phyloP scores from a whole-genome alignment of 2,329 filamentous ascomycete species.

The Venturia nashicola region DNA sequence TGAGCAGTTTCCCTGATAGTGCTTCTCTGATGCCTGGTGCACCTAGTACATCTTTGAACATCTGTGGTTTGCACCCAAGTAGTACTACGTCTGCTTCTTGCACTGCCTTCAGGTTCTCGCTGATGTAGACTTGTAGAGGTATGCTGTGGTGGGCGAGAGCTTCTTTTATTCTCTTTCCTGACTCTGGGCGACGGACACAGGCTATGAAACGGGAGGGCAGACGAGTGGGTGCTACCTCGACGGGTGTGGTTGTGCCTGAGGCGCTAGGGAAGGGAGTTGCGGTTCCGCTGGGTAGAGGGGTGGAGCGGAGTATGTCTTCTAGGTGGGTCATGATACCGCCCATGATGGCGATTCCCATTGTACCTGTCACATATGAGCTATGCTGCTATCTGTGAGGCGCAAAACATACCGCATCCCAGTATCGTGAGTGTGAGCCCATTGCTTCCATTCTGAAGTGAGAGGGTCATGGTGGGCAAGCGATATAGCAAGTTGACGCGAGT shows the following conservation, averaged over 20 bases:
- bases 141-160: slow-evolving; percentile 50
- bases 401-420: slow-evolving; percentile 62
- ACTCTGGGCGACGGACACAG: slow-evolving; percentile 60
- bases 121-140: slow-evolving; percentile 53
- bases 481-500: neutral
- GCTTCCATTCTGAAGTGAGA: neutral
- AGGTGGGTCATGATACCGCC: slow-evolving; percentile 67
- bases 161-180: slow-evolving; percentile 54
- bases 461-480: neutral
- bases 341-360: slow-evolving; percentile 76
- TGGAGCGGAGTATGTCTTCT: slow-evolving; percentile 28
- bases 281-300: slow-evolving; percentile 34
- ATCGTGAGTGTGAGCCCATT: slow-evolving; percentile 57
- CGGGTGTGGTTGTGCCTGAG: slow-evolving; percentile 24
- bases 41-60: slow-evolving; percentile 55
- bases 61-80: slow-evolving; percentile 70
- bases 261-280: slow-evolving; percentile 9
- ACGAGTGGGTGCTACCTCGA: slow-evolving; percentile 34
- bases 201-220: slow-evolving; percentile 69
- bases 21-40: slow-evolving; percentile 59
- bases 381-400: neutral
- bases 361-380: slow-evolving; percentile 41
- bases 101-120: slow-evolving; percentile 58
- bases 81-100: slow-evolving; percentile 60
- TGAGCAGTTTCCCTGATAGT: slow-evolving; percentile 65